Evolutionary conservation across 2,329 filamentous ascomycete genomes (phyloP), one percentile per base, ranked within the genome.

Genomic region (Nemania bipapillata): DNA sequence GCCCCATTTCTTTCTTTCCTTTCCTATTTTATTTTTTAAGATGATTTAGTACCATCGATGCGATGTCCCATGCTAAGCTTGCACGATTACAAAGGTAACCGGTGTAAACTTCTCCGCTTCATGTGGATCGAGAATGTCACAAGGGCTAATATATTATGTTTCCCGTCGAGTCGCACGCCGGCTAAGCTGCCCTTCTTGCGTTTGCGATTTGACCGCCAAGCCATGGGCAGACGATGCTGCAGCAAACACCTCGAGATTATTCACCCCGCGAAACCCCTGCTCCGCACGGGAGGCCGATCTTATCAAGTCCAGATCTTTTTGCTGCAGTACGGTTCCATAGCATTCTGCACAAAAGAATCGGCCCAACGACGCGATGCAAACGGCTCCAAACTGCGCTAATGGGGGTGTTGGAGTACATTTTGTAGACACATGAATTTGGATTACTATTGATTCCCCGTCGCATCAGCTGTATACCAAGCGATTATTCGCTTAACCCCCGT

Each of bases 61-160:
- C 30, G 32, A 32, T 53, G 37, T 40, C 17, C 35, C 32, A n/a
- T 20, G 42, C 42, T 15, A 42, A 42, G 57, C 30, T 53, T 58
- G 24, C 9, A 40, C 53, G 30, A 35, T 62, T 28, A 35, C 42
- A 37, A 50, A 64, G 40, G 50, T 55, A 26, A 52, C 20, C 20
- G 20, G 55, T 40, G 32, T 57, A 35, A 22, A 70, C 22, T 67
- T 40, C 40, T 58, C 49, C 52, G 42, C 63, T 66, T 17, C 40
- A 12, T 32, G 58, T 69, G 63, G 59, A 66, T 32, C 59, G 53
- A 52, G 50, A 49, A 45, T 12, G 60, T 69, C 67, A 69, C 66
- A 50, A 63, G 67, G 67, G 42, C 54, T 26, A 60, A 40, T 58
- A 63, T 64, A 60, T 54, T 50, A 63, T 66, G 37, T 47, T 63